These are phyloP conservation scores for Blastobotrys raffinosifermentans DNA, from an alignment of 1,139 yeast genomes.

Conservation along the genomic window DNA sequence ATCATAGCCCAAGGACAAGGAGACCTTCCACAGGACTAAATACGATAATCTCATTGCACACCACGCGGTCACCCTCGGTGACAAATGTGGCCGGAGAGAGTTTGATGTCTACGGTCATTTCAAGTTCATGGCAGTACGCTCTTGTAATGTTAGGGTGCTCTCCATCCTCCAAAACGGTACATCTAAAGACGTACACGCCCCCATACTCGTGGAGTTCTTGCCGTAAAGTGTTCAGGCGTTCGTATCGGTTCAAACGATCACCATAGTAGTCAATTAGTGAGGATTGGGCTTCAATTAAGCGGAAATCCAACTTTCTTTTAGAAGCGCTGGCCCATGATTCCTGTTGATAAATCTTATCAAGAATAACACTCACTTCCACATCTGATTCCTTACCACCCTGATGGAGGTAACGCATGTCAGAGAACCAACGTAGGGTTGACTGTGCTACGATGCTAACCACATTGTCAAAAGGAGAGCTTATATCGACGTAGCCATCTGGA, in stretches of 20 bases:
- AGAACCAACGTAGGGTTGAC: constrained; percentile 15
- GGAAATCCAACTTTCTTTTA: too few species aligned
- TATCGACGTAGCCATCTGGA: constrained; percentile 19
- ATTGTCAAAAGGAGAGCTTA: constrained; percentile 23
- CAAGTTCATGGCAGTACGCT: constrained; percentile 28
- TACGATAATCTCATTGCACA: constrained; percentile 31
- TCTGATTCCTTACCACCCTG: too few species aligned
- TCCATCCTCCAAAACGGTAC: constrained; percentile 20
- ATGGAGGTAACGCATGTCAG: too few species aligned
- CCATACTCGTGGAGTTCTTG: constrained; percentile 16
- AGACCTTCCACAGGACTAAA: constrained; percentile 29
- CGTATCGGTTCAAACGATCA: constrained; percentile 15
- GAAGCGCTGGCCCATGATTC: too few species aligned
- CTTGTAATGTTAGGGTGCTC: constrained; percentile 21
- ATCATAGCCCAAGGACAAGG: constrained; percentile 25
- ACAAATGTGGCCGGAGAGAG: constrained; percentile 20
- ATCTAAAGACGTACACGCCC: constrained; percentile 23
- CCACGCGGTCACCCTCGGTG: constrained; percentile 30
- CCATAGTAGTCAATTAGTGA: too few species aligned
- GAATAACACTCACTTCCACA: too few species aligned
- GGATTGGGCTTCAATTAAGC: too few species aligned
- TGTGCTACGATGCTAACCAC: constrained; percentile 16
- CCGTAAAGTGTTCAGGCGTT: constrained; percentile 18
- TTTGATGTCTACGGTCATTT: constrained; percentile 22
- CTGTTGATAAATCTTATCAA: too few species aligned